Percentiles rank a stretch among this genome's conserved stretches.
Evolutionary conservation across 805 yeast species (phyloP).

Genomic region (Jamesozyma gamospora): DNA sequence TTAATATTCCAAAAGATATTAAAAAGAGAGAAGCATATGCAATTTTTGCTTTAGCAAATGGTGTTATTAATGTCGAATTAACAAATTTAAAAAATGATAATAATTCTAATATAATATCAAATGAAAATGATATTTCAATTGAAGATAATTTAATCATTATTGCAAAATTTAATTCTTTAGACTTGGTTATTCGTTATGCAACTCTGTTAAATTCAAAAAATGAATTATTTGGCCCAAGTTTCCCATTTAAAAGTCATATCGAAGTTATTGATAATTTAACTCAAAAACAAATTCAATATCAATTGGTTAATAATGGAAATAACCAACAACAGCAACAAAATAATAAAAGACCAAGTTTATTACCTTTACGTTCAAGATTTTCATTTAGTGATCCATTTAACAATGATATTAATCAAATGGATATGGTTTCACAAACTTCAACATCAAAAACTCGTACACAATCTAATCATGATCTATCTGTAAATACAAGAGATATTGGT

Average conservation of each 20-base stretch:
- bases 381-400: slow-evolving; percentile 57
- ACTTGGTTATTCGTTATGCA: slow-evolving; percentile 37
- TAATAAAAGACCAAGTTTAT: slow-evolving; percentile 31
- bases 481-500: slow-evolving; percentile 9
- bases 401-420: slow-evolving; percentile 17
- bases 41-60: slow-evolving; percentile 60
- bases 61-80: slow-evolving; percentile 42
- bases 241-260: slow-evolving; percentile 31
- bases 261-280: slow-evolving; percentile 33
- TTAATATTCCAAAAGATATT: slow-evolving; percentile 55
- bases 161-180: slow-evolving; percentile 38
- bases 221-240: slow-evolving; percentile 40
- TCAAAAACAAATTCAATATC: slow-evolving; percentile 20
- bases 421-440: slow-evolving; percentile 4
- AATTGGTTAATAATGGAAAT: slow-evolving; percentile 1
- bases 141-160: slow-evolving; percentile 16
- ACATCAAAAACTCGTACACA: background rate
- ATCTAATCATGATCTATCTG: slow-evolving; percentile 2
- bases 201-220: slow-evolving; percentile 32
- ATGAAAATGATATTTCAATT: slow-evolving; percentile 1
- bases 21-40: slow-evolving; percentile 56
- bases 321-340: slow-evolving; percentile 2
- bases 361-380: slow-evolving; percentile 59
- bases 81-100: background rate
- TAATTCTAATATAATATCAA: background rate